Percentiles rank a stretch among this genome's conserved stretches.
Conservation (phyloP, 768 basidiomycete genomes). For the Fomitopsis serialis region DNA sequence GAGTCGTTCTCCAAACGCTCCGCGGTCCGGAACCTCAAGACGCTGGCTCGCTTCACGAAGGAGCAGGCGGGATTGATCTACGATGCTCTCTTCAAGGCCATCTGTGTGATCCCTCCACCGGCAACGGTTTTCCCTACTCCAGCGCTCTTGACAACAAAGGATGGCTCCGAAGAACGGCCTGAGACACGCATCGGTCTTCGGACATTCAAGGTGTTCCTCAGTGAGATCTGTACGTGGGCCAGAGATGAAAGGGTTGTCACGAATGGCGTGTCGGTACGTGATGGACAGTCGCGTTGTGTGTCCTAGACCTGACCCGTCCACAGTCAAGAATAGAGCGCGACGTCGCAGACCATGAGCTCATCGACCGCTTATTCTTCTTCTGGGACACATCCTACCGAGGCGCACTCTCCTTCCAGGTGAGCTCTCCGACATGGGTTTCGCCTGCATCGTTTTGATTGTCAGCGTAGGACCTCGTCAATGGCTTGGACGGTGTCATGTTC, state of each 20-base stretch:
- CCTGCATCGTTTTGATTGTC: not conserved
- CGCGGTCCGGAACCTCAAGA: conserved; percentile 81
- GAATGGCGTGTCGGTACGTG: conserved; percentile 81
- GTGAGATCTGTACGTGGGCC: conserved; percentile 94
- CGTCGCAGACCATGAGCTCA: conserved; percentile 94
- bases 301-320: not conserved
- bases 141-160: conserved; percentile 49
- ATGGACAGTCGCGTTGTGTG: not conserved
- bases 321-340: conserved; percentile 84
- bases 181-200: conserved; percentile 84
- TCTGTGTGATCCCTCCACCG: conserved; percentile 69
- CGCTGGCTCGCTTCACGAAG: conserved; percentile 75
- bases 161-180: conserved; percentile 62
- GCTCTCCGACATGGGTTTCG: conserved; percentile 8
- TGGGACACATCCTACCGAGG: conserved; percentile 86
- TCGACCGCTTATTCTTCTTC: conserved; percentile 89
- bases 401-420: conserved; percentile 86
- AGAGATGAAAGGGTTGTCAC: conserved; percentile 87
- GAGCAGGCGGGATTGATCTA: conserved; percentile 89
- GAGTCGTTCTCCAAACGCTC: conserved; percentile 93
- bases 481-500: conserved; percentile 89
- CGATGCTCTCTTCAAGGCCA: conserved; percentile 83
- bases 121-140: conserved; percentile 40
- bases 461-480: conserved; percentile 76
- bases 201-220: conserved; percentile 87